phyloP scores from a whole-genome alignment of 805 yeast species.

The Starmerella riodocensis region DNA sequence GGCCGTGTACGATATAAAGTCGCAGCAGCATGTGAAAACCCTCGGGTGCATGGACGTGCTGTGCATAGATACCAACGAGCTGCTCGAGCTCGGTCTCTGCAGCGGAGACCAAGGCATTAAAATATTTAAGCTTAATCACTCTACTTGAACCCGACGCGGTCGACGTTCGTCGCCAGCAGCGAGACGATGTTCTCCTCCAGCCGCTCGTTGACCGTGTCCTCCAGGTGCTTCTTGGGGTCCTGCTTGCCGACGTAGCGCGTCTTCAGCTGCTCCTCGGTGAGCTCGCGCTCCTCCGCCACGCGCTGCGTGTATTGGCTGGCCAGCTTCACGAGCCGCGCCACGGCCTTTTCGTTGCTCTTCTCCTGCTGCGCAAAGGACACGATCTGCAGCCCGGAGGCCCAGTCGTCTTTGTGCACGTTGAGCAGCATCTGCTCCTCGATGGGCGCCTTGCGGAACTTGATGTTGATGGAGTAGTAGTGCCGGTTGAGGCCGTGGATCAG shows the following conservation, averaged over 20 bases:
- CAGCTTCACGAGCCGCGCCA: constrained; percentile 70
- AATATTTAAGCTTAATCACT: neutral
- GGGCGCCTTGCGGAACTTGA: constrained; percentile 84
- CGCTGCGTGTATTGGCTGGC: constrained; percentile 82
- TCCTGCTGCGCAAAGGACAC: constrained; percentile 68
- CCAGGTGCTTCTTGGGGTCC: constrained; percentile 94
- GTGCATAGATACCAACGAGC: constrained; percentile 5
- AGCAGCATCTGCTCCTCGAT: constrained; percentile 87
- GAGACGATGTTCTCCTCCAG: constrained; percentile 86
- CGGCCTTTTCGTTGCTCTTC: constrained; percentile 55
- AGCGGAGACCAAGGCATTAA: constrained; percentile 6
- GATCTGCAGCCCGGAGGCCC: constrained; percentile 86
- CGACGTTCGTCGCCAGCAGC: constrained; percentile 76
- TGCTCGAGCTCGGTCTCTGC: neutral
- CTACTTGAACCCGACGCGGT: constrained; percentile 73
- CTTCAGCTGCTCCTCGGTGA: constrained; percentile 75
- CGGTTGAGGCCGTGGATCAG: constrained; percentile 93
- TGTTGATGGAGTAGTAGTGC: constrained; percentile 88
- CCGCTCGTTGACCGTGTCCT: constrained; percentile 71
- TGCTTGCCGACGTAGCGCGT: constrained; percentile 96
- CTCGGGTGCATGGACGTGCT: neutral
- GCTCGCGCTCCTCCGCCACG: constrained; percentile 81
- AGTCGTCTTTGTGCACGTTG: constrained; percentile 84
- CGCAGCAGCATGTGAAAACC: constrained; percentile 1
- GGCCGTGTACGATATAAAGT: constrained; percentile 7